phyloP scores from a whole-genome alignment of 345 rosid genomes.

The Gossypium thurberi region DNA sequence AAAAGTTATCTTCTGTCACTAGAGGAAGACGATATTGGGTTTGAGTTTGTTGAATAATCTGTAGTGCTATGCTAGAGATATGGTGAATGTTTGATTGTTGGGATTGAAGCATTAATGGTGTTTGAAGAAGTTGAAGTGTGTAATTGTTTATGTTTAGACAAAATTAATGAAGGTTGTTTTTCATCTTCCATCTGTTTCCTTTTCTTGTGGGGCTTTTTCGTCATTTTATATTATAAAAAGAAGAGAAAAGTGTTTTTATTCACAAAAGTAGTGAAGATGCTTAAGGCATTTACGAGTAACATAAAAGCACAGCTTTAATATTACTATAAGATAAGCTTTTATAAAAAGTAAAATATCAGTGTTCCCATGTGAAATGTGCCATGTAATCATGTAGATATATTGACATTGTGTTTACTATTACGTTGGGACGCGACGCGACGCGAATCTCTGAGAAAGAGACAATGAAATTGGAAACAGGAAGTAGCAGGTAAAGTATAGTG shows the following conservation, averaged over 20 bases:
- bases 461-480: background rate
- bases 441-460: background rate
- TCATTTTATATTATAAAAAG: background rate
- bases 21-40: background rate
- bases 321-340: no score
- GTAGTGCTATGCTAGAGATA: background rate
- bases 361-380: background rate
- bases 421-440: background rate
- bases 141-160: background rate
- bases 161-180: background rate
- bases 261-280: background rate
- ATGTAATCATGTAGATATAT: no score
- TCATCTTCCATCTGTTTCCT: background rate
- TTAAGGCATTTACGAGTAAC: no score
- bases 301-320: no score
- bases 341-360: background rate
- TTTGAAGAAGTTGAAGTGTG: background rate
- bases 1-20: constrained; percentile 93
- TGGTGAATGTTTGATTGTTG: background rate
- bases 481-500: no score
- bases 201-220: background rate
- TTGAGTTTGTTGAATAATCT: background rate
- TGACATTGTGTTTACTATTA: background rate
- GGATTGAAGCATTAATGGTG: background rate
- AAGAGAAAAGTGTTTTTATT: background rate